Base-by-base conservation (phyloP, 768 basidiomycete species). In the Cyclocybe aegerita region DNA sequence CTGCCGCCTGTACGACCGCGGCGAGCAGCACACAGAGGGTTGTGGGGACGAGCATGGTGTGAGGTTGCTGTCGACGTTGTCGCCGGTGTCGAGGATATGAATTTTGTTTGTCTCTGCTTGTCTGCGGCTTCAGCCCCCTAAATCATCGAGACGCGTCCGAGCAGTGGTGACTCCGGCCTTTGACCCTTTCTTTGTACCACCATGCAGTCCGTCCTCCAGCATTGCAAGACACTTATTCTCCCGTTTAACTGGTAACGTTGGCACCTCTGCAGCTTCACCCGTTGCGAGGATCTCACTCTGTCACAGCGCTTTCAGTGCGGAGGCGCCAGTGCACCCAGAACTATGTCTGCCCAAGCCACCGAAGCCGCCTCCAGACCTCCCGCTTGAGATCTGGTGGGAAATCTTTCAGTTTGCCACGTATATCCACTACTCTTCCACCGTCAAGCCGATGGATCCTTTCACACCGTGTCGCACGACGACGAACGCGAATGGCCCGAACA, bases 331-430 rank as follows among this genome's bases (percentile, higher is more conserved):
- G 33, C 58, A 51, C 12, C 52, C 41, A 32, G 32, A 57, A 39
- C 53, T 45, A 23, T 23, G 23, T 40, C 33, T 31, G 38, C 15
- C n/a, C 42, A 55, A 53, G 39, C 46, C 43, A 23, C 60, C 49
- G 23, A 23, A 23, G 38, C 60, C 62, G n/a, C 62, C 59, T 11
- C 68, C 67, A 33, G 64, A 71, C 42, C 64, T 80, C n/a, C 77
- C 79, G 7, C 65, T 71, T 12, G 79, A 82, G 52, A 58, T 82
- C 35, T 79, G 78, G 76, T 67, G 79, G 14, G 79, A 81, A 54
- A 82, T 82, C 34, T 80, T 82, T 61, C 72, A 78, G 48, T 80
- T 78, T 59, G 75, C 78, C 4, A 80, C 79, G 11, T 74, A 78
- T 59, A 66, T 77, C 43, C 73, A 77, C 53, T 66, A 65, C 7